Percentiles rank a stretch among this genome's conserved stretches.
phyloP scores from a whole-genome alignment of 768 basidiomycete species.

The Phaeotremella skinneri region DNA sequence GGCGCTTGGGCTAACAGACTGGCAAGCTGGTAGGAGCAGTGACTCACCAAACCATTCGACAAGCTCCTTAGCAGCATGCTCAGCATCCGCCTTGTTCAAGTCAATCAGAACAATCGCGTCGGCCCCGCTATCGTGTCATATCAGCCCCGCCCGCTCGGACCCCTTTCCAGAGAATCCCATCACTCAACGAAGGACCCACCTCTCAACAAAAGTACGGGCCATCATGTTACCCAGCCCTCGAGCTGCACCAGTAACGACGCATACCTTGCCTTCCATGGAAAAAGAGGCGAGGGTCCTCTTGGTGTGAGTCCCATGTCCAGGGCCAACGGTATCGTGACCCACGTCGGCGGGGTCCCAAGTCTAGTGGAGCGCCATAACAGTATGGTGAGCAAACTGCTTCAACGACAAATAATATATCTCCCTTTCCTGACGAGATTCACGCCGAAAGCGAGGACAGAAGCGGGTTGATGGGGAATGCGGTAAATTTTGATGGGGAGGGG shows the following conservation, averaged over 20 bases:
- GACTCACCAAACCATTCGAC: constrained; percentile 56
- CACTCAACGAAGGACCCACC: constrained; percentile 56
- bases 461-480: too few relatives aligned
- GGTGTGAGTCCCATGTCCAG: constrained; percentile 50
- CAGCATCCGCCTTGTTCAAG: constrained; percentile 67
- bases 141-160: too few relatives aligned
- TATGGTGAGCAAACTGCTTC: background rate
- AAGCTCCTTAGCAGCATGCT: constrained; percentile 69
- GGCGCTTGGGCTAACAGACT: constrained; percentile 2
- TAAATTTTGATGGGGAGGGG: too few relatives aligned
- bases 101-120: constrained; percentile 77
- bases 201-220: constrained; percentile 82
- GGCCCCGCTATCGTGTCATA: constrained; percentile 62
- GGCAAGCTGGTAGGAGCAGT: constrained; percentile 47
- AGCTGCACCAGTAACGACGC: constrained; percentile 89
- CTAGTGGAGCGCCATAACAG: constrained; percentile 17
- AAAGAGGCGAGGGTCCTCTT: constrained; percentile 65
- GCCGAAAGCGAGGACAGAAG: too few relatives aligned
- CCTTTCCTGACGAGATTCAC: background rate
- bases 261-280: constrained; percentile 72
- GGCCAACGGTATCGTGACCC: constrained; percentile 47
- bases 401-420: background rate
- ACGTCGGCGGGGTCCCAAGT: constrained; percentile 23
- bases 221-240: constrained; percentile 87
- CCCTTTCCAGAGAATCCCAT: background rate